phyloP scores from a whole-genome alignment of 2,329 filamentous ascomycete genomes.

The Rhynchosporium secalis region DNA sequence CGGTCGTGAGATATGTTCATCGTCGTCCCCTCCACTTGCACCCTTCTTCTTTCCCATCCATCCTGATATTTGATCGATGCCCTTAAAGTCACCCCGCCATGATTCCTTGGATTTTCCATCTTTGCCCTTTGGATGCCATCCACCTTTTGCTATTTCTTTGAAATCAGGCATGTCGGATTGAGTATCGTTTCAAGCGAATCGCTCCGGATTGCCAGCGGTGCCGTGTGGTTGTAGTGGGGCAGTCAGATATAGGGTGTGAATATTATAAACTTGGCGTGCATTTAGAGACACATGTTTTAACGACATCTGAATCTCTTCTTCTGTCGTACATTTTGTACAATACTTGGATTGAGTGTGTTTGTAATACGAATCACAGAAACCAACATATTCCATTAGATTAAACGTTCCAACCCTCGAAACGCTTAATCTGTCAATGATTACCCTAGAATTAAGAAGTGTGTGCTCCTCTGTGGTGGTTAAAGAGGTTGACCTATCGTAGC shows the following conservation, averaged over 20 bases:
- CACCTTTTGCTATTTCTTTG: constrained; percentile 49
- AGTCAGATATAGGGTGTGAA: constrained; percentile 4
- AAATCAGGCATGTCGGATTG: constrained; percentile 52
- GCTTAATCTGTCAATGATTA: too few relatives aligned
- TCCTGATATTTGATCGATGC: constrained; percentile 39
- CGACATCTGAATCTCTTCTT: neutral
- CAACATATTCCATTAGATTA: too few relatives aligned
- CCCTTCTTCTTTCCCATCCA: constrained; percentile 41
- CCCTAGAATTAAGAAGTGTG: too few relatives aligned
- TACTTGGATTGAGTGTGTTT: too few relatives aligned
- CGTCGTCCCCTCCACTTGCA: constrained; percentile 28
- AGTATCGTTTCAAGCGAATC: neutral
- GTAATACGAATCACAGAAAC: too few relatives aligned
- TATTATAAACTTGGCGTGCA: neutral
- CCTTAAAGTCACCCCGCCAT: constrained; percentile 48
- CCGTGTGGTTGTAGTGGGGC: constrained; percentile 23
- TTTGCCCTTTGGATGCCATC: constrained; percentile 55
- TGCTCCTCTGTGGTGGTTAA: too few relatives aligned
- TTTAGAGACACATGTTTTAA: neutral
- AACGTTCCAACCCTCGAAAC: too few relatives aligned
- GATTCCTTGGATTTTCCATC: constrained; percentile 52
- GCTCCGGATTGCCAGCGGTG: constrained; percentile 12
- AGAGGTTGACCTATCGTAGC: too few relatives aligned
- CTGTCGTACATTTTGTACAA: too few relatives aligned
- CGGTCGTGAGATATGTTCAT: constrained; percentile 45